These are phyloP conservation scores for Starmerella bombi DNA, from an alignment of 805 yeast species.

Conservation along the genomic window DNA sequence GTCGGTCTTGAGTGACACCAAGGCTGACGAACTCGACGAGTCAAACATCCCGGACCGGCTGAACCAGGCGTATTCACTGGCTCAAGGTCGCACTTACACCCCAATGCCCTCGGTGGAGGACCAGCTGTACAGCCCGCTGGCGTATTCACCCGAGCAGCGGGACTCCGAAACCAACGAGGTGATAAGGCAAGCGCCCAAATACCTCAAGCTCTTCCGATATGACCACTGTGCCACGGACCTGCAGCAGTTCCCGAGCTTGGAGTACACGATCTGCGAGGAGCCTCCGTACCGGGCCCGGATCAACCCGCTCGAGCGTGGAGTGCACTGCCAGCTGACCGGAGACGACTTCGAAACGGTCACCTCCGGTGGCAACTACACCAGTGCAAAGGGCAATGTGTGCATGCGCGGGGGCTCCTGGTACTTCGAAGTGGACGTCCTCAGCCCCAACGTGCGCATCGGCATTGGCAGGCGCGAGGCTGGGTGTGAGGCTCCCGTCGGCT, in stretches of 20 bases:
- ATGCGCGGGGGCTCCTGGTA: conserved; percentile 59
- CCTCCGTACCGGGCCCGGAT: conserved; percentile 12
- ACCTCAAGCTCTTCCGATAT: conserved; percentile 11
- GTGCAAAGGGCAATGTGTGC: conserved; percentile 59
- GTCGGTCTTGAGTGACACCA: too few species aligned
- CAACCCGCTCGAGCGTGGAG: conserved; percentile 12
- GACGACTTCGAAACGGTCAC: conserved; percentile 31
- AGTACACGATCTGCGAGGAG: conserved; percentile 14
- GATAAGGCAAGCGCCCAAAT: conserved; percentile 2
- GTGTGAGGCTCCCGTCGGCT: conserved; percentile 90
- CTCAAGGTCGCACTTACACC: not conserved
- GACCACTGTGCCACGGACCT: conserved; percentile 13
- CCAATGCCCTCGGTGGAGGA: not conserved
- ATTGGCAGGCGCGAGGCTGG: conserved; percentile 74
- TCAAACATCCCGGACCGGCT: too few species aligned
- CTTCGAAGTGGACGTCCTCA: conserved; percentile 56
- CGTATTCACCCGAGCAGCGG: not conserved
- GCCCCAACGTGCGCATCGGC: conserved; percentile 58
- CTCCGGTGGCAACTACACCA: conserved; percentile 59
- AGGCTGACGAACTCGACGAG: too few species aligned
- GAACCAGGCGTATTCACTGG: too few species aligned
- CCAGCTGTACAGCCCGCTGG: not conserved
- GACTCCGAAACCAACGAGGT: not conserved
- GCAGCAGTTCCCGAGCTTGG: conserved; percentile 11
- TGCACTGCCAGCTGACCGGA: conserved; percentile 1